Evolutionary conservation across 192 early-diverging fungal species (phyloP).

Genomic region (Umbelopsis sp.): DNA sequence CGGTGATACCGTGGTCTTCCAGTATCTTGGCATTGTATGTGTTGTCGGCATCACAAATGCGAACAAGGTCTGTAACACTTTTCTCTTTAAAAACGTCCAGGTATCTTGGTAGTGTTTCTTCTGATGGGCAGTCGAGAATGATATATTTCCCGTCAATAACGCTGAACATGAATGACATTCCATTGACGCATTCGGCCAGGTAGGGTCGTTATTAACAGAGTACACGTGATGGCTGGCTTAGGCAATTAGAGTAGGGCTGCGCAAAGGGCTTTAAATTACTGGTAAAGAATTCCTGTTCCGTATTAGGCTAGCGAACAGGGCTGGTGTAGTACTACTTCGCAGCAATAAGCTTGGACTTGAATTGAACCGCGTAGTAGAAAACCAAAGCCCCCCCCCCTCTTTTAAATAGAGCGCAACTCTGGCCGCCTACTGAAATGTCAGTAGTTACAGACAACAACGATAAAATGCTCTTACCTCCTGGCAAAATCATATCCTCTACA

Average conservation of each 20-base stretch:
- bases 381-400: background rate
- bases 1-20: conserved; percentile 53
- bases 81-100: conserved; percentile 50
- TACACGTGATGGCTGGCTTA: background rate
- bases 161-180: conserved; percentile 3
- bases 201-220: too few relatives aligned
- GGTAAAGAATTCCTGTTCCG: background rate
- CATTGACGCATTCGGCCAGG: too few relatives aligned
- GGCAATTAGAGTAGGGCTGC: background rate
- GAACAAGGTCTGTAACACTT: conserved; percentile 67
- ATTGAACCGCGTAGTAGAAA: conserved; percentile 17
- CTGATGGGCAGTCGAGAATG: conserved; percentile 75
- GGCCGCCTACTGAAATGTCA: conserved; percentile 8
- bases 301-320: background rate
- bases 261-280: background rate
- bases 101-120: conserved; percentile 57
- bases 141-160: conserved; percentile 49
- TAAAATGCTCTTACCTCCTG: conserved; percentile 15
- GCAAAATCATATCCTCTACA: background rate
- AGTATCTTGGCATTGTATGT: conserved; percentile 61
- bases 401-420: conserved; percentile 14
- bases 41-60: conserved; percentile 65
- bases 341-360: background rate
- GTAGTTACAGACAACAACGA: background rate
- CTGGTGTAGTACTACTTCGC: conserved; percentile 11